Evolutionary conservation across 345 rosid species (phyloP), one percentile per base, ranked within the genome.

Genomic region (Dovyalis caffra): DNA sequence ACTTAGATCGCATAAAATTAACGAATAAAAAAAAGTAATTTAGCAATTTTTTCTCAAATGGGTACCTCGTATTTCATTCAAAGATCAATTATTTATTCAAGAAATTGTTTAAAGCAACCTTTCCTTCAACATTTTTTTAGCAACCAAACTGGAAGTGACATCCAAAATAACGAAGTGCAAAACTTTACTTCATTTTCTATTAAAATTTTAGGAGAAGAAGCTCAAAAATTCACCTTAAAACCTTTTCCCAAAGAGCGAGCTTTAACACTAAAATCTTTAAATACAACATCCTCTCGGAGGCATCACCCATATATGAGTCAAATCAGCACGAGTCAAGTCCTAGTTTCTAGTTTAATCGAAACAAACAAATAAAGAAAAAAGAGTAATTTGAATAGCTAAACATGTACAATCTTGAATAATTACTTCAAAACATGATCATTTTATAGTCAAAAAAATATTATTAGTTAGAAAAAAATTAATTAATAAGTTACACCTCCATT

Each of bases 161-260:
- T 3, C 8, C 4, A 5, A 53, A 7, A 9, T 53, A 18, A 45
- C 32, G 49, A 18, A 45, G 47, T 43, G 23, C 1, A 60, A 38
- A 43, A 45, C 37, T n/a, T 40, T 1, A 16, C 34, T n/a, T 43
- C 69, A 43, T 25, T 49, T 34, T 16, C 37, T 10, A 35, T 29
- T 29, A 8, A 68, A 75, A 26, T 70, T 45, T 68, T 45, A 29
- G 3, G 60, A 62, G 71, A 76, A 69, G 64, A 43, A 40, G n/a
- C 23, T 25, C 9, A 8, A 37, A 69, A 12, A 79, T 76, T 15
- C 31, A 79, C 82, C 82, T 74, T 32, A 79, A 79, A 71, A 79
- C 64, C 21, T 70, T 79, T 18, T 79, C 79, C 82, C 82, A 79
- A 6, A 79, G 76, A 65, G 75, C n/a, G 82, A 71, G 75, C 75